phyloP scores from a whole-genome alignment of 1,284 basidiomycete species.

The Apiotrichum akiyoshidainum region DNA sequence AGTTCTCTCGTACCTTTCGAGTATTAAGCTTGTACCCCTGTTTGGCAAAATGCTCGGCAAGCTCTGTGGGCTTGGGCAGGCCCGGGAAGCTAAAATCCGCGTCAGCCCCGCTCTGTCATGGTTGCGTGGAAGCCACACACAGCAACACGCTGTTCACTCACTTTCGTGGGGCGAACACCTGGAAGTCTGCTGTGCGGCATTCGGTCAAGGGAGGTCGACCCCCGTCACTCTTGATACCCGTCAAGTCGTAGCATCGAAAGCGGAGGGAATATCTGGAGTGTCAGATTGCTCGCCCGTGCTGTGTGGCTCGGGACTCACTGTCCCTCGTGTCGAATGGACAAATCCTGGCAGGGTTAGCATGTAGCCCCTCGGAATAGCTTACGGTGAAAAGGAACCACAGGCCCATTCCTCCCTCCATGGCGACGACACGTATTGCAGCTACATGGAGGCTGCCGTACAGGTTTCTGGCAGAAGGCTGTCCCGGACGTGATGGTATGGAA shows the following conservation, averaged over 20 bases:
- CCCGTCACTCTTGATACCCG: slow-evolving; percentile 18
- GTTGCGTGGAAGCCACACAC: background rate
- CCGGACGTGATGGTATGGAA: background rate
- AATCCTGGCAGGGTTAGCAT: slow-evolving; percentile 27
- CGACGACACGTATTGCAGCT: slow-evolving; percentile 33
- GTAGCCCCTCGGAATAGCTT: slow-evolving; percentile 6
- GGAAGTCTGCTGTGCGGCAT: slow-evolving; percentile 32
- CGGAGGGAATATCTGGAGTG: slow-evolving; percentile 32
- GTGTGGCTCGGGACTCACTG: slow-evolving; percentile 21
- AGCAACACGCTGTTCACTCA: slow-evolving; percentile 15
- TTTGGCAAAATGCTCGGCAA: slow-evolving; percentile 45
- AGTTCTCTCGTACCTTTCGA: slow-evolving; percentile 34
- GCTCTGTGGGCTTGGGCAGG: slow-evolving; percentile 37
- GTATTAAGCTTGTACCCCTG: slow-evolving; percentile 48
- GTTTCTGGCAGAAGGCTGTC: slow-evolving; percentile 19
- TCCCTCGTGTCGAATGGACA: slow-evolving; percentile 43
- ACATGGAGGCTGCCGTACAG: slow-evolving; percentile 43
- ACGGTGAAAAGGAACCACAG: slow-evolving; percentile 49
- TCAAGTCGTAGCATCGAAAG: slow-evolving; percentile 40
- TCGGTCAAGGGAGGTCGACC: slow-evolving; percentile 29
- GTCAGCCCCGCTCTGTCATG: background rate
- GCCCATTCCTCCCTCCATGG: slow-evolving; percentile 35
- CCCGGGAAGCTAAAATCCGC: slow-evolving; percentile 36
- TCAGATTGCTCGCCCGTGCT: background rate
- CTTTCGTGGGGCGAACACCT: slow-evolving; percentile 44